Percentiles rank a stretch among this genome's conserved stretches.
These are phyloP conservation scores for Pulchroboletus neoregius DNA, from an alignment of 1,284 basidiomycete genomes.

Conservation along the genomic window DNA sequence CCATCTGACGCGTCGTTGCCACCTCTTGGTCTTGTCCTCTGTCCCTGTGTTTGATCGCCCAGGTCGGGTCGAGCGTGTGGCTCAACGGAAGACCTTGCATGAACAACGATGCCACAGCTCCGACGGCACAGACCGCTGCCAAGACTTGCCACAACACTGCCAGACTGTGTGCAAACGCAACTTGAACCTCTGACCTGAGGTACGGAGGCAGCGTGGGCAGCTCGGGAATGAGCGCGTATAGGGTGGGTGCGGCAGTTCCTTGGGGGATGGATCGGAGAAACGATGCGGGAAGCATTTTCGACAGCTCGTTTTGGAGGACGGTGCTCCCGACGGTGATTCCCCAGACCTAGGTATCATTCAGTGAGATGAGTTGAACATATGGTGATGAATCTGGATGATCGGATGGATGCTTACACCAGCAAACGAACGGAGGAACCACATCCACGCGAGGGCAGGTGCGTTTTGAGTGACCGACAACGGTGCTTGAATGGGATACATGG, in stretches of 20 bases:
- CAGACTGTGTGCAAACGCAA: slow-evolving; percentile 14
- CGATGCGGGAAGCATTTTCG: slow-evolving; percentile 7
- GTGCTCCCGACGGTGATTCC: slow-evolving; percentile 21
- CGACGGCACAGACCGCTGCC: slow-evolving; percentile 2
- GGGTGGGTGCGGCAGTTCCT: neutral
- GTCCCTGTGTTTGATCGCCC: slow-evolving; percentile 5
- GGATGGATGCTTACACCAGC: slow-evolving; percentile 11
- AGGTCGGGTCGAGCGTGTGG: slow-evolving; percentile 4
- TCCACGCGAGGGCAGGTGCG: slow-evolving; percentile 26
- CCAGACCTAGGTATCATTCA: slow-evolving; percentile 14
- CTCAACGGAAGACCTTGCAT: slow-evolving; percentile 14
- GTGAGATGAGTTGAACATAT: no score
- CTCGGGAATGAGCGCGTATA: slow-evolving; percentile 20
- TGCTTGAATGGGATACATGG: slow-evolving; percentile 34
- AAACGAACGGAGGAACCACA: slow-evolving; percentile 29
- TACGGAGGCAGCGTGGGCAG: slow-evolving; percentile 7
- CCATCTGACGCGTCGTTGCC: neutral
- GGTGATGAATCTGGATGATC: neutral
- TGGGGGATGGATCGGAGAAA: slow-evolving; percentile 1
- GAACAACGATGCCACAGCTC: slow-evolving; percentile 12
- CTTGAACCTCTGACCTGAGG: slow-evolving; percentile 4
- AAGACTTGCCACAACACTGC: slow-evolving; percentile 12
- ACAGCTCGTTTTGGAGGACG: slow-evolving; percentile 21
- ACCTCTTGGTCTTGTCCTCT: neutral
- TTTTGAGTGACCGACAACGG: slow-evolving; percentile 26